Base-by-base conservation (phyloP, 352 stramenopile species). In the Pseudoperonospora humuli region DNA sequence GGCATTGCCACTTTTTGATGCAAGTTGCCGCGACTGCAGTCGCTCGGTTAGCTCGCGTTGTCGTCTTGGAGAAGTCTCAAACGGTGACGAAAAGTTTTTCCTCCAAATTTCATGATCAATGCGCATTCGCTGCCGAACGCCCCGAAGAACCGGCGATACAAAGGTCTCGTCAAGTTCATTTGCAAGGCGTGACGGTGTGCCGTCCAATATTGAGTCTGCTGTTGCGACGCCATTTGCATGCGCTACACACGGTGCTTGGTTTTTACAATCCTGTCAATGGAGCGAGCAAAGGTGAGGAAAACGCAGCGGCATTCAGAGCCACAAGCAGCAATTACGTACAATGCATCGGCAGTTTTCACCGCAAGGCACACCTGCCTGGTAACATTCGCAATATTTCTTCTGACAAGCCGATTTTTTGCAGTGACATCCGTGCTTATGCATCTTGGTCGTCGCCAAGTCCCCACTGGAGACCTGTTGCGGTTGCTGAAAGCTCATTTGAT, bases 341-440 rank as follows among this genome's bases (percentile, higher is more conserved):
- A 93, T 86, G 45, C 86, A 96, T 19, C 91, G 87, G 53, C 86
- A 96, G 54, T 94, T 95, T 36, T 84, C 70, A 14, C 76, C 84
- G 42, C 86, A 96, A 10, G 73, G 57, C 5, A 93, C 75, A 5
- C 76, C 84, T 0, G 89, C 90, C 53, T 97, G 88, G 58, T 95
- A 98, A 37, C 95, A 98, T 64, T 98, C 95, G 59, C 95, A 98
- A 60, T 98, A 98, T 34, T 97, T 97, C 71, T 98, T 98, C 51
- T 97, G 87, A 46, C 95, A 98, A 2, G 84, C 87, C 15, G 84
- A 97, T 56, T 97, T 98, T 20, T 96, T 93, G 56, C 95, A 98
- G 50, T 97, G 95, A 54, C 95, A 98, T 4, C 95, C 93, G 19
- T 95, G 67, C 49, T 97, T 97, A 70, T 98, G 94, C 52, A 84